Conservation (phyloP, 176 grass and related monocot species). For the Aegilops longissima region DNA sequence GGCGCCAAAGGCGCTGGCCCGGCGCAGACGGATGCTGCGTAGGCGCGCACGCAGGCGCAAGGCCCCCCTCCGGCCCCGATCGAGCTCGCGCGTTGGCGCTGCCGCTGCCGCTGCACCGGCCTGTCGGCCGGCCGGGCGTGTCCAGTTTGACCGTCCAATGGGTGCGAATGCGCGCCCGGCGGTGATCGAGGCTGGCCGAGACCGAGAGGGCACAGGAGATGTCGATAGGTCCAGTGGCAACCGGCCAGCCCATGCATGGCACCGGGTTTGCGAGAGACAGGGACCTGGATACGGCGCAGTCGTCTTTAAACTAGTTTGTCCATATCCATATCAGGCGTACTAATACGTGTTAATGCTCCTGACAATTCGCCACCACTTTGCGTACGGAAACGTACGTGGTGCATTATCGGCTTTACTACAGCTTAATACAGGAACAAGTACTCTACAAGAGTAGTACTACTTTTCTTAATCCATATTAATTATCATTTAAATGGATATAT, state of each 20-base stretch:
- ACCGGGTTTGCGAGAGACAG: too few species aligned
- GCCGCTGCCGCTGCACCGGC: slow-evolving; percentile 18
- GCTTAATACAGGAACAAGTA: too few species aligned
- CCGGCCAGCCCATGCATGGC: neutral
- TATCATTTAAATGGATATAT: too few species aligned
- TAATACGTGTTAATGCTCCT: too few species aligned
- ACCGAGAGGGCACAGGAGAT: neutral
- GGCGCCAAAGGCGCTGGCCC: slow-evolving; percentile 3
- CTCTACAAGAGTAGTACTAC: too few species aligned
- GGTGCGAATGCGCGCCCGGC: neutral
- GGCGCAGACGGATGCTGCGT: neutral
- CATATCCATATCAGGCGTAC: too few species aligned
- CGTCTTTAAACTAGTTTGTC: too few species aligned
- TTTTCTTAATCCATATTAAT: too few species aligned
- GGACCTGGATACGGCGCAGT: too few species aligned
- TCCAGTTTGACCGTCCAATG: slow-evolving; percentile 45
- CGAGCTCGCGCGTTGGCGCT: neutral
- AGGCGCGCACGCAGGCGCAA: neutral
- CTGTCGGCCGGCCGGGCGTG: neutral
- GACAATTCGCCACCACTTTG: too few species aligned
- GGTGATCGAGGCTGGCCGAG: neutral
- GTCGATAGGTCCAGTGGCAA: neutral
- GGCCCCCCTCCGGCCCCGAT: neutral
- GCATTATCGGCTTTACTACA: too few species aligned
- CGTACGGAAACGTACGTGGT: too few species aligned